Base-by-base conservation (phyloP, 2,329 filamentous ascomycete genomes). In the Aspergillus flavus region DNA sequence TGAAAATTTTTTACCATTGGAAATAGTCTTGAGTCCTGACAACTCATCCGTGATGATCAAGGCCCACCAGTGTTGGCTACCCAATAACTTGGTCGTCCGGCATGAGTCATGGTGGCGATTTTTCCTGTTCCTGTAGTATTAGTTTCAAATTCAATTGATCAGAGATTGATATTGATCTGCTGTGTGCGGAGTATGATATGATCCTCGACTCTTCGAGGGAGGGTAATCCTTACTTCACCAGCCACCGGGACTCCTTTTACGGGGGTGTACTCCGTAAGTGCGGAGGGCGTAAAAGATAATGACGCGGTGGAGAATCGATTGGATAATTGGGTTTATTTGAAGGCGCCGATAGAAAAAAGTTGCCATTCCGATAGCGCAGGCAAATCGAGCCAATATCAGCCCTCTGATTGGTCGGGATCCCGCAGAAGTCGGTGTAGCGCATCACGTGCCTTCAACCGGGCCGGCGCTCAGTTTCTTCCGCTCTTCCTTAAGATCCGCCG, bases 391-490 rank as follows among this genome's bases (percentile, higher is more conserved):
- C 23, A 66, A 68, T 68, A 12, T 26, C 54, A 21, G 14, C 4
- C 21, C 53, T 57, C 50, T 72, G 67, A 76, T 76, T 76, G 73
- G 74, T 58, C 45, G 21, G 26, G 19, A 12, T 3, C 34, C 26
- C 16, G 55, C 56, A 61, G 58, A 57, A 69, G 68, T 72, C 71
- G 72, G 74, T 75, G 72, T 70, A 62, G 59, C 28, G 9, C 23
- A 34, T 48, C 69, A 75, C 74, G 72, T 75, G 73, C 65, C 60
- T 41, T 62, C 64, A 65, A 69, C 62, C 69, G 68, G 67, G 60
- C 69, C 69, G 69, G 66, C 57, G 19, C 57, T 66, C 65, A 61
- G 61, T 62, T 63, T 59, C 54, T 62, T 32, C 43, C n/a, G 50
- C 57, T 52, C 45, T 48, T 45, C 32, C 39, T 53, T 55, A 56